These are phyloP conservation scores for Curvularia verruculosa DNA, from an alignment of 2,329 filamentous ascomycete genomes.

Conservation along the genomic window DNA sequence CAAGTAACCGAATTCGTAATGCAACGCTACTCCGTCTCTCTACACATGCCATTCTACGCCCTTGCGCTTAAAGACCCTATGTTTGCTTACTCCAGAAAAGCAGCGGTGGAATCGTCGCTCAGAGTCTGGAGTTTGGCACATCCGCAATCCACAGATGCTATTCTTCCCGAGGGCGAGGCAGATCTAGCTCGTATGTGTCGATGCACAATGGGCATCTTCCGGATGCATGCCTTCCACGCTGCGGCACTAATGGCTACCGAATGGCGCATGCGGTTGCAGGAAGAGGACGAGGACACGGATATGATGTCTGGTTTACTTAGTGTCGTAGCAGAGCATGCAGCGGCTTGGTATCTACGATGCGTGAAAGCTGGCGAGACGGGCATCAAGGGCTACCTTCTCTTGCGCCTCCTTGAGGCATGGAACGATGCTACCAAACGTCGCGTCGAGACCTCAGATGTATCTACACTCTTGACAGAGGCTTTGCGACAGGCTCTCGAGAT, in stretches of 20 bases:
- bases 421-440: slow-evolving; percentile 28
- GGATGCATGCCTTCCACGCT: slow-evolving; percentile 31
- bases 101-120: slow-evolving; percentile 33
- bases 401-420: slow-evolving; percentile 27
- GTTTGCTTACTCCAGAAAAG: slow-evolving; percentile 38
- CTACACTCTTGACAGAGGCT: slow-evolving; percentile 19
- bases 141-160: background rate
- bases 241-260: slow-evolving; percentile 30
- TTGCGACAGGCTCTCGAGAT: slow-evolving; percentile 23
- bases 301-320: slow-evolving; percentile 26
- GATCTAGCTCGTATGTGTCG: slow-evolving; percentile 30
- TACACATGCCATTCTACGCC: slow-evolving; percentile 37
- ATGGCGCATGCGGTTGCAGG: slow-evolving; percentile 30
- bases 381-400: slow-evolving; percentile 38
- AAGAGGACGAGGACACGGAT: slow-evolving; percentile 31
- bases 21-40: slow-evolving; percentile 34
- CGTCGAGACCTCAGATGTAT: slow-evolving; percentile 20
- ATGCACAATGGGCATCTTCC: slow-evolving; percentile 34
- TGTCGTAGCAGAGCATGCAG: slow-evolving; percentile 27
- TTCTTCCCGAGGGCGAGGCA: background rate
- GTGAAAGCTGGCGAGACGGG: slow-evolving; percentile 41
- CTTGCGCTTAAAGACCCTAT: slow-evolving; percentile 26
- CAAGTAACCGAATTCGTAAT: slow-evolving; percentile 35
- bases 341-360: slow-evolving; percentile 25
- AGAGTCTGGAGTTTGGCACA: slow-evolving; percentile 33